Base-by-base conservation (phyloP, 257 asterid genomes). In the Sherardia arvensis region DNA sequence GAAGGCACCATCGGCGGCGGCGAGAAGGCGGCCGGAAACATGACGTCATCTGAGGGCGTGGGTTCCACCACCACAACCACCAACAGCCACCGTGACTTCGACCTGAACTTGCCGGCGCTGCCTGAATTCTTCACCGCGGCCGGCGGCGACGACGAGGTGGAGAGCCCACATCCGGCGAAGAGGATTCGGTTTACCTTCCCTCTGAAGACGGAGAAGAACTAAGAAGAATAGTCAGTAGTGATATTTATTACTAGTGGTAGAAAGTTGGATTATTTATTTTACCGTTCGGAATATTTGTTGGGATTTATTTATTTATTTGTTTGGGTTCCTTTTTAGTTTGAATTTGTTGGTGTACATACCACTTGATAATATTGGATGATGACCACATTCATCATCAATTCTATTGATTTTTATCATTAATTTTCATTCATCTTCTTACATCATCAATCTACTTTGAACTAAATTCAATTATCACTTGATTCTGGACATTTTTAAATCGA, bases 151-250 rank as follows among this genome's bases (percentile, higher is more conserved):
- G 86, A 79, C 15, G 91, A 86, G 61, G 94, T 84, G 15, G 90
- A 84, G 53, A 84, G 91, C 29, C 94, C 94, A 5, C 90, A 83
- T 53, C 87, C 94, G 54, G 74, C 84, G 7, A 84, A 86, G 75
- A 79, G 70, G 53, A 65, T 77, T 0, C 85, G 93, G 2, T 56
- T 80, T 14, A 68, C 66, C 14, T 43, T 76, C 7, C 69, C 83
- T 5, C 15, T 75, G n/a, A 76, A 76, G 62, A 48, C 60, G 47
- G 81, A 74, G 14, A 45, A 72, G 14, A 45, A 72, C 15, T 60
- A 58, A 14, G n/a, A 32, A 33, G 1, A 69, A 17, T 1, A 40
- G 25, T 20, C 56, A 25, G 26, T 49, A 43, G 51, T 15, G n/a
- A 17, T 34, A 14, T 10, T 43, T 21, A 8, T 3, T 49, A 49